A percentile compares a stretch with the other conserved stretches of the same genome.
Conservation (phyloP, 2,329 filamentous ascomycete genomes). For the Xylogone sp. region DNA sequence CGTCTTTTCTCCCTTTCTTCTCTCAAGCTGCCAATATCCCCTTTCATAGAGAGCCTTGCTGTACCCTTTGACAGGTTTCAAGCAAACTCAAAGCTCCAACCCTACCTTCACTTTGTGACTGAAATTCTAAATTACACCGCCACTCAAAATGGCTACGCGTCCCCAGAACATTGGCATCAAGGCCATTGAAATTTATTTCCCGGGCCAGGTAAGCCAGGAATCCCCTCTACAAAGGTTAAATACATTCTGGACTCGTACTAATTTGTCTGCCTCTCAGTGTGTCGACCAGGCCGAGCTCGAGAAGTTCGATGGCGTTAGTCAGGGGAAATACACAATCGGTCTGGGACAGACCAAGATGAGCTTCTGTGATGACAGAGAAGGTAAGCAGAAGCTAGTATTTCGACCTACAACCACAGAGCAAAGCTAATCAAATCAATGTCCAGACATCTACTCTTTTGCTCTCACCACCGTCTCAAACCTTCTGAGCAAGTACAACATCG, state of each 20-base stretch:
- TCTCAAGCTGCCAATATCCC: background rate
- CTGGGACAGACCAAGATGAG: conserved; percentile 89
- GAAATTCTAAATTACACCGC: conserved; percentile 14
- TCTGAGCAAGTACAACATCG: conserved; percentile 78
- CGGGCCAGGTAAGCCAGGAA: conserved; percentile 65
- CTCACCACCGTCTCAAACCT: conserved; percentile 76
- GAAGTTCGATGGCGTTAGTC: conserved; percentile 78
- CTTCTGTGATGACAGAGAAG: conserved; percentile 87
- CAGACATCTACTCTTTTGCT: conserved; percentile 85
- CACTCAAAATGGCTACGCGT: conserved; percentile 61
- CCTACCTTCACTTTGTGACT: background rate
- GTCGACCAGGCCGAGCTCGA: conserved; percentile 80
- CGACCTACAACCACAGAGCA: background rate
- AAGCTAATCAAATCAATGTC: conserved; percentile 8
- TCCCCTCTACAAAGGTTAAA: background rate
- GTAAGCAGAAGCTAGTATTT: conserved; percentile 39
- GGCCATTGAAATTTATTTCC: conserved; percentile 88
- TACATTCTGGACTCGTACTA: conserved; percentile 8
- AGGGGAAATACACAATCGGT: conserved; percentile 87
- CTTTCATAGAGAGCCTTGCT: background rate
- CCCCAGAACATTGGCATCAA: conserved; percentile 89
- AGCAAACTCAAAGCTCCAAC: background rate
- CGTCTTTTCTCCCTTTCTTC: background rate
- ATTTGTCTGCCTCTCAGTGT: conserved; percentile 52
- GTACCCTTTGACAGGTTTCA: background rate